Conservation (phyloP, 805 yeast genomes). For the Wickerhamiella vanderwaltii region DNA sequence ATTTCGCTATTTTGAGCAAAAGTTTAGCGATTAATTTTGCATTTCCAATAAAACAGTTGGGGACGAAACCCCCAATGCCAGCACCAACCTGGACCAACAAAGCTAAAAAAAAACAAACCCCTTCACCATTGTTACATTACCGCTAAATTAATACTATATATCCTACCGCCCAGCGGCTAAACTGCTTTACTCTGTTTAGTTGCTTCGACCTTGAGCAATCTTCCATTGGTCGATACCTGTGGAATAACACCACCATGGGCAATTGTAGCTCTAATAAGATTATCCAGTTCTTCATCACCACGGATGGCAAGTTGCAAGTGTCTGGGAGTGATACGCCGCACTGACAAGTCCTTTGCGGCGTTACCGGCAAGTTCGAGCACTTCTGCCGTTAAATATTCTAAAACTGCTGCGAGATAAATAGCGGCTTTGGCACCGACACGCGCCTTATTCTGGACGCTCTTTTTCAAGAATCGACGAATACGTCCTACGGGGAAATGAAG, state of each 20-base stretch:
- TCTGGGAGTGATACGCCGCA: slow-evolving; percentile 97
- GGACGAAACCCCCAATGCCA: no score
- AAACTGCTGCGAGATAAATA: slow-evolving; percentile 85
- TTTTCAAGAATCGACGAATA: slow-evolving; percentile 91
- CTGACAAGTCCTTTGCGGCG: slow-evolving; percentile 98
- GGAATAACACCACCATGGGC: slow-evolving; percentile 99
- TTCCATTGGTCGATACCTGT: slow-evolving; percentile 87
- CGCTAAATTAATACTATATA: no score
- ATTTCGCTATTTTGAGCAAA: no score
- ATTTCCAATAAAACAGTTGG: no score
- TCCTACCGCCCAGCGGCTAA: no score
- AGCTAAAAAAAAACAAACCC: no score
- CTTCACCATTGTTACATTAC: no score
- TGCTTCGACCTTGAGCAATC: slow-evolving; percentile 52
- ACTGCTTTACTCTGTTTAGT: slow-evolving; percentile 31
- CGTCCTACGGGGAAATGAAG: slow-evolving; percentile 99
- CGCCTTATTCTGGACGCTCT: slow-evolving; percentile 73
- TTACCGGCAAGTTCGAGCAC: slow-evolving; percentile 95
- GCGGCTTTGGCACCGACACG: slow-evolving; percentile 99
- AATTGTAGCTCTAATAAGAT: slow-evolving; percentile 82
- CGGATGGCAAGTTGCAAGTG: slow-evolving; percentile 97
- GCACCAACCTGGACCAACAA: no score
- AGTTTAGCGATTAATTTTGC: no score
- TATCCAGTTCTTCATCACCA: slow-evolving; percentile 97
- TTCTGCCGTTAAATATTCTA: slow-evolving; percentile 96